Percentiles rank a stretch among this genome's conserved stretches.
phyloP scores from a whole-genome alignment of 2,329 filamentous ascomycete species.

The Amauroascus niger region DNA sequence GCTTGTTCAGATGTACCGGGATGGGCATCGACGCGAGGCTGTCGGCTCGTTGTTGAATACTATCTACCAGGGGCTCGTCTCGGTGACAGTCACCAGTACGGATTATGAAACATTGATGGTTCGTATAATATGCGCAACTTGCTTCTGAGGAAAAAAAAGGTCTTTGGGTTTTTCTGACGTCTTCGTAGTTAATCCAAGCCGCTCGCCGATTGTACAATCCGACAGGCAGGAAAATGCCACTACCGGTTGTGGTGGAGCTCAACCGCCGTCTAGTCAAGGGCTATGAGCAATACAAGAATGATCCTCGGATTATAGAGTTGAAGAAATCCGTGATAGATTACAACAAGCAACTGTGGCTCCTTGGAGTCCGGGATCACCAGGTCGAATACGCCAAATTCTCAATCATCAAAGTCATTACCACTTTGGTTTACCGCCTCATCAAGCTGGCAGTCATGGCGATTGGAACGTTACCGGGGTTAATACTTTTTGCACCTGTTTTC shows the following conservation, averaged over 20 bases:
- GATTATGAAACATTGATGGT: conserved; percentile 94
- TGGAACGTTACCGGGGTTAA: conserved; percentile 72
- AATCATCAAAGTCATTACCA: conserved; percentile 61
- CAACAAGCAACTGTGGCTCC: conserved; percentile 73
- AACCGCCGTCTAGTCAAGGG: conserved; percentile 85
- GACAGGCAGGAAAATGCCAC: conserved; percentile 82
- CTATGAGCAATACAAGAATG: conserved; percentile 85
- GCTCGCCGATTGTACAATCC: conserved; percentile 88
- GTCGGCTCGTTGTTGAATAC: conserved; percentile 77
- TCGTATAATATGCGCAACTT: conserved; percentile 15
- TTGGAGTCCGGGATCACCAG: conserved; percentile 88
- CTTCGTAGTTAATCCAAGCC: conserved; percentile 69
- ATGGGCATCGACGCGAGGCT: conserved; percentile 72
- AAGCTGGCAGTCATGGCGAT: conserved; percentile 70
- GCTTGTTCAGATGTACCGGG: conserved; percentile 74
- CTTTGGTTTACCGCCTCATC: conserved; percentile 66
- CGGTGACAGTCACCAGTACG: conserved; percentile 83
- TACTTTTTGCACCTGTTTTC: conserved; percentile 84
- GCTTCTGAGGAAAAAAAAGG: no score
- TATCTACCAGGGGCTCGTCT: conserved; percentile 72
- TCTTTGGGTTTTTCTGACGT: conserved; percentile 30
- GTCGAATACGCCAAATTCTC: conserved; percentile 84
- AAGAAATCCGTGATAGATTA: conserved; percentile 70
- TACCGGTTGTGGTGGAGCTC: conserved; percentile 87
- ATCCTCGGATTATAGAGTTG: conserved; percentile 68